These are phyloP conservation scores for Albugo laibachii DNA, from an alignment of 352 stramenopile species.

Conservation along the genomic window DNA sequence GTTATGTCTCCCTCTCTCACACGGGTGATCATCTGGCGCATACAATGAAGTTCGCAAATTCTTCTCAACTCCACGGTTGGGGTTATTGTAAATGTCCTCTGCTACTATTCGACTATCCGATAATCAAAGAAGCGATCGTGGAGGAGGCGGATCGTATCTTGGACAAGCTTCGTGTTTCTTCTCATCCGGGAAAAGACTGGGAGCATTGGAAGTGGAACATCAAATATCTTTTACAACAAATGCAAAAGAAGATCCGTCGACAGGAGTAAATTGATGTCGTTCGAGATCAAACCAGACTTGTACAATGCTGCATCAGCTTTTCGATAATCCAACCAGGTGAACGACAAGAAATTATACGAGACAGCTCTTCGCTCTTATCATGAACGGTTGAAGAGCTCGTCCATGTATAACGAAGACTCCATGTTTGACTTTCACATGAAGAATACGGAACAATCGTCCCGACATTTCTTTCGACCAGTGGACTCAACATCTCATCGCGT, in stretches of 20 bases:
- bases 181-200: slow-evolving; percentile 3
- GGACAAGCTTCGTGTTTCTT: neutral
- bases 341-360: neutral
- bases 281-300: neutral
- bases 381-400: neutral
- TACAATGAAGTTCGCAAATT: too few species aligned
- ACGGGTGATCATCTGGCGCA: neutral
- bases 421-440: slow-evolving; percentile 1
- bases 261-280: neutral
- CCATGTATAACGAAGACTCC: slow-evolving; percentile 3
- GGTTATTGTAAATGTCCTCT: neutral
- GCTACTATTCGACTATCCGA: slow-evolving; percentile 3
- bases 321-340: neutral
- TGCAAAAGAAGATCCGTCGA: neutral
- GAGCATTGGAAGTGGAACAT: slow-evolving; percentile 3
- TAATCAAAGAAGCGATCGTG: neutral
- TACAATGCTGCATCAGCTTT: neutral
- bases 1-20: neutral
- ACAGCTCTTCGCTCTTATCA: slow-evolving; percentile 1
- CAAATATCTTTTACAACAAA: neutral
- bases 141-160: slow-evolving; percentile 1
- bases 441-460: slow-evolving; percentile 1
- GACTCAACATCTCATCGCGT: slow-evolving; percentile 3
- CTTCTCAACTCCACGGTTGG: neutral
- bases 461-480: slow-evolving; percentile 3